phyloP scores from a whole-genome alignment of 495 filamentous ascomycete genomes.

The Lepraria neglecta region DNA sequence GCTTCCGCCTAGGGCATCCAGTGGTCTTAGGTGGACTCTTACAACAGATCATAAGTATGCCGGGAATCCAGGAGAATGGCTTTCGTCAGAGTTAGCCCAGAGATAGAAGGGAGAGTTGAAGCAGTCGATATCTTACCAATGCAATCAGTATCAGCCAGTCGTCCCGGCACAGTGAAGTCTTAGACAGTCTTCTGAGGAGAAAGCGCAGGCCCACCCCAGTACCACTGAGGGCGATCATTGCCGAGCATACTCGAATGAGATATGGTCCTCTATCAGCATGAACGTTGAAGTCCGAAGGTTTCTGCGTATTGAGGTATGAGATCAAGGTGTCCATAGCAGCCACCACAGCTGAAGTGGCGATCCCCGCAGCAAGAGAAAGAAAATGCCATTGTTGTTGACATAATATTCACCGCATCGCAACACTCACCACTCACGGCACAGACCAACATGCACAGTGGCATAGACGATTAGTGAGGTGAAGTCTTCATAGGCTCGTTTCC shows the following conservation, averaged over 20 bases:
- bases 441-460: not conserved
- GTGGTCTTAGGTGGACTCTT: not conserved
- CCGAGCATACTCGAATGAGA: conserved; percentile 19
- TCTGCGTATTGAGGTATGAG: not conserved
- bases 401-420: not conserved
- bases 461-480: not conserved
- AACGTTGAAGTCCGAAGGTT: conserved; percentile 14
- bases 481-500: not conserved
- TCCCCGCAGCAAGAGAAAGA: not conserved
- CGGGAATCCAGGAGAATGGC: conserved; percentile 7
- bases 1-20: not conserved
- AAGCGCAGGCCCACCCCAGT: conserved; percentile 34
- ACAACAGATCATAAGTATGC: conserved; percentile 11
- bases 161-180: conserved; percentile 31
- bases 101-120: not conserved
- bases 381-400: not conserved
- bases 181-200: conserved; percentile 29
- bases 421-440: not conserved
- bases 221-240: conserved; percentile 32
- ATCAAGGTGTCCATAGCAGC: not conserved
- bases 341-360: not conserved
- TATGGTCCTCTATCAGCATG: conserved; percentile 11
- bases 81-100: not conserved
- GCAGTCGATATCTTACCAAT: conserved; percentile 26
- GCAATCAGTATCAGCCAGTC: conserved; percentile 39